Base-by-base conservation (phyloP, 2,329 filamentous ascomycete species). In the Lizonia empirigonia region DNA sequence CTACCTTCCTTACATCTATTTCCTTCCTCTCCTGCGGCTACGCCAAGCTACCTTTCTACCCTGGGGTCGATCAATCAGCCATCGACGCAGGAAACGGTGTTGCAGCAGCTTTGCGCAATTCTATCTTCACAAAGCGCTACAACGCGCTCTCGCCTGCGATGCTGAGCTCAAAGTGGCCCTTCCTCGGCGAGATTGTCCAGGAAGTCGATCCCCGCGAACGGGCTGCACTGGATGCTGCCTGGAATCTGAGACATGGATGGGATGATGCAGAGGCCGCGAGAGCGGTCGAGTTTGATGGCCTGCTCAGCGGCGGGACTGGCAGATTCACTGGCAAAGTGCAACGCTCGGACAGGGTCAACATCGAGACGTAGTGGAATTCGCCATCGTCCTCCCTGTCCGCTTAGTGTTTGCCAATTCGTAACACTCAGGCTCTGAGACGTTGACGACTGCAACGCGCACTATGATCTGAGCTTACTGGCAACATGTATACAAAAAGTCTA, bases 11-110 rank as follows among this genome's bases (percentile, higher is more conserved):
- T 2, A 56, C 65, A 46, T 65, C 67, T 12, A 69, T 87, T 23
- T 75, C 77, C 1, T 80, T 87, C 69, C 79, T 78, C 24, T 86
- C 83, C 0, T 87, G 85, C 63, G 85, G 85, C 41, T 87, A 87
- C 60, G 81, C 79, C 26, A 67, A 71, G 5, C 64, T 86, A 1
- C 53, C 56, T 20, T 20, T 52, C 9, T 9, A 61, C 47, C 32
- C 55, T 22, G 3, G 50, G 0, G 68, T 74, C 33, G 72, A 76
- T 32, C 73, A 78, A 54, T 35, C 49, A 7, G 59, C 51, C 13
- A 53, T 77, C 16, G 70, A 74, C 7, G 44, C 57, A n/a, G 45
- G 39, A 13, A 48, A 55, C 23, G 44, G 46, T 16, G 9, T 51
- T 2, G 47, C 47, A 1, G 42, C 52, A 9, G 29, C 45, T 8